Evolutionary conservation across 2,329 filamentous ascomycete genomes (phyloP).

Genomic region (Diaporthe sp.): DNA sequence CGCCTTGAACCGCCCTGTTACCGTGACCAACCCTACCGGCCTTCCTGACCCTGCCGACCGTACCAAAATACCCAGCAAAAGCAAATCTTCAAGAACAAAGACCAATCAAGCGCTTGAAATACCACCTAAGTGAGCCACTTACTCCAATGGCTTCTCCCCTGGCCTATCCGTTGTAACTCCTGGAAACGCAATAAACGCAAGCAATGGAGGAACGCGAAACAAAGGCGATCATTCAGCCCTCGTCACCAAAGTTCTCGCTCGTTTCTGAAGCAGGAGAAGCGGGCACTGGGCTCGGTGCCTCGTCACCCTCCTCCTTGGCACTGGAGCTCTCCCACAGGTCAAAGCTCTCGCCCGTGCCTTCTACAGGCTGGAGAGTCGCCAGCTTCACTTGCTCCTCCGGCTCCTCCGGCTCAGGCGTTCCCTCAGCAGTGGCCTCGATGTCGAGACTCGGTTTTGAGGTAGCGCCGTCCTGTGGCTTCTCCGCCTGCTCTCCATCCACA

Average conservation of each 20-base stretch:
- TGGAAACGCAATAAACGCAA: constrained; percentile 12
- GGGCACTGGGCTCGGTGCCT: constrained; percentile 33
- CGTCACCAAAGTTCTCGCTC: constrained; percentile 20
- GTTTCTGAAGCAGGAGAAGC: constrained; percentile 33
- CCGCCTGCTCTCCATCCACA: constrained; percentile 34
- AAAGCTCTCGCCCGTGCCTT: constrained; percentile 71
- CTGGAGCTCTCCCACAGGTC: constrained; percentile 80
- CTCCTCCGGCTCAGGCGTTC: background rate
- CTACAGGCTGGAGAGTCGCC: constrained; percentile 65
- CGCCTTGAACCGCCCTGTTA: constrained; percentile 9
- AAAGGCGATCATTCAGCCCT: background rate
- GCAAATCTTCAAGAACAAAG: background rate
- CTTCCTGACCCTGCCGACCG: background rate
- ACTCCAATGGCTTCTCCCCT: background rate
- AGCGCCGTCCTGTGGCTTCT: constrained; percentile 34
- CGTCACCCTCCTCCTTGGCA: constrained; percentile 67
- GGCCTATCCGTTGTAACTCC: constrained; percentile 3
- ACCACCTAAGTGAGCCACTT: background rate
- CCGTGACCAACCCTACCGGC: background rate
- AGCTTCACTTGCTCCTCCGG: constrained; percentile 52
- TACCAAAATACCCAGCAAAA: background rate
- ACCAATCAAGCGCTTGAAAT: constrained; percentile 28
- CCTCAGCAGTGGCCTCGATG: constrained; percentile 42
- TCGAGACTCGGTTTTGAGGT: constrained; percentile 46
- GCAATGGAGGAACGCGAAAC: background rate